These are phyloP conservation scores for Potentilla sterilis DNA, from an alignment of 306 rosid genomes.

Conservation along the genomic window DNA sequence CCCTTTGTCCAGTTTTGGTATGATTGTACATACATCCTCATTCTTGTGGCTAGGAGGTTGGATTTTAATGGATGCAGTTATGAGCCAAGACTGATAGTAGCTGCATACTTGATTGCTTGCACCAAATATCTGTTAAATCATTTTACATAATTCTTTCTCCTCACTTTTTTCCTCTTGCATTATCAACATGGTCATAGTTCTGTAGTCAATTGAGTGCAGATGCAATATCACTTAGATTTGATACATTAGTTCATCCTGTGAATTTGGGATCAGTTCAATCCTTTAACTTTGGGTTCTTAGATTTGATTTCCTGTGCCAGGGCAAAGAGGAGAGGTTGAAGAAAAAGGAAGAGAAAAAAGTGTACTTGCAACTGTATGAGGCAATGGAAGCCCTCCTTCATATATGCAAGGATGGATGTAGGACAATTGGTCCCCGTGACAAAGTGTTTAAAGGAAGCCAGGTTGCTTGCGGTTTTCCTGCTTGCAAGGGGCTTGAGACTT, in stretches of 20 bases:
- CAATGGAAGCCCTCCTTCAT: slow-evolving; percentile 55
- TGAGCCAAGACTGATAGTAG: too few relatives aligned
- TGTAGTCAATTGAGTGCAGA: background rate
- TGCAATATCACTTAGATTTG: background rate
- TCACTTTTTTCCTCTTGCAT: background rate
- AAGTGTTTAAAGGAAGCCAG: slow-evolving; percentile 35
- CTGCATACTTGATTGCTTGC: background rate
- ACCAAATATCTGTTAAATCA: background rate
- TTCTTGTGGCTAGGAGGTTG: too few relatives aligned
- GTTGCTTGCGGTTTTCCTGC: slow-evolving; percentile 44
- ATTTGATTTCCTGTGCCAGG: slow-evolving; percentile 26
- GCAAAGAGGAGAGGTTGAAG: slow-evolving; percentile 37
- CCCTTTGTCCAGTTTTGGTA: too few relatives aligned
- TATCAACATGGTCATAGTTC: background rate
- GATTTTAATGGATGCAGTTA: too few relatives aligned
- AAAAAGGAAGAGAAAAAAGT: slow-evolving; percentile 46
- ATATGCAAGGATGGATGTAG: slow-evolving; percentile 59
- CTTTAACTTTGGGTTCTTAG: background rate
- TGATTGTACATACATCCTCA: too few relatives aligned
- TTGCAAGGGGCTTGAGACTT: slow-evolving; percentile 53
- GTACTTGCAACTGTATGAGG: slow-evolving; percentile 50
- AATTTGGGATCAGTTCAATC: background rate
- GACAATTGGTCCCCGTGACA: slow-evolving; percentile 52
- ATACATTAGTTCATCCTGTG: background rate
- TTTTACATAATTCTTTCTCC: background rate